Base-by-base conservation (phyloP, 768 basidiomycete species). In the Termitomyces sp. region DNA sequence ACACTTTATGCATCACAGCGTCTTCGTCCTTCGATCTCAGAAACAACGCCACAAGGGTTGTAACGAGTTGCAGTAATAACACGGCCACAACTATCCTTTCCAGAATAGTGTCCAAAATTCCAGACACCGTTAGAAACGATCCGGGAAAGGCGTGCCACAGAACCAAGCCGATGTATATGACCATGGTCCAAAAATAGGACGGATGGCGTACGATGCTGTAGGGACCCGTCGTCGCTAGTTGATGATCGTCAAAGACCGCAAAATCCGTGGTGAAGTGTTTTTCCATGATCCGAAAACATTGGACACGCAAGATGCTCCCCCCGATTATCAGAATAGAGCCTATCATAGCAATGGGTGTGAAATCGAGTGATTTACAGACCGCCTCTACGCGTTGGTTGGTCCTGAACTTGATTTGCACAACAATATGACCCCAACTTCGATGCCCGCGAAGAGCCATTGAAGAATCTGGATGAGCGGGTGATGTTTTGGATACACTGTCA, bases 201-300 rank as follows among this genome's bases (percentile, higher is more conserved):
- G 73, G 73, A 57, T 74, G 73, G 36, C 73, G 71, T 6, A 72
- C 70, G 33, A 72, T 53, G 26, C 61, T 51, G 58, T 74, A 75
- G 7, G 73, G 72, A 1, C 73, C 70, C 0, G 61, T 65, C 2
- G 70, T 73, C 20, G 73, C 59, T 28, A 72, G 62, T 30, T 60
- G 60, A 46, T 72, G 69, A 28, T 66, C 63, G n/a, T 63, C 57
- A 61, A 26, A 68, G 61, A 57, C 70, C 70, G 36, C 46, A 48
- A 76, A 62, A 38, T 77, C 70, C 57, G 75, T 75, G 20, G 75
- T 78, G 68, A 79, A 79, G 35, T 71, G 63, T 13, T 60, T 51
- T 14, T 72, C 73, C 30, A 78, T 67, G 13, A 62, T 61, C 16
- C 61, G 70, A 60, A 71, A 78, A 58, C 73, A 78, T 54, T 63